Base-by-base conservation (phyloP, 2,329 filamentous ascomycete species). In the Grosmannia clavigera region DNA sequence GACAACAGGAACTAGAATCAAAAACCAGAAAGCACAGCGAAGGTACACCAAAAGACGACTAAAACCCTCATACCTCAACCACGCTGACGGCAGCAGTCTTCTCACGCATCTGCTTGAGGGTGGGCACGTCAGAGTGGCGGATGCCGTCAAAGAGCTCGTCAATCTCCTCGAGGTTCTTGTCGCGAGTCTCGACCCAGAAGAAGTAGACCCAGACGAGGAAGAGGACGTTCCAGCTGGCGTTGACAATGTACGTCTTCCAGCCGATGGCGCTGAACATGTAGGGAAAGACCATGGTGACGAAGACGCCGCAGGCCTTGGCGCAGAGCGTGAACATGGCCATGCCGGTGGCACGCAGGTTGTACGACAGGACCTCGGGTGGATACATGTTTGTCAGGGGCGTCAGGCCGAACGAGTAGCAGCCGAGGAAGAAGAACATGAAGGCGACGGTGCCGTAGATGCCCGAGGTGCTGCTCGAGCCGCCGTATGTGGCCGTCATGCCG, bases 371-470 rank as follows among this genome's bases (percentile, higher is more conserved):
- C 64, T 75, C 73, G 25, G 72, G 68, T 1, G 71, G 66, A 61
- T 75, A 79, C 29, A 76, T 74, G 56, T 76, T 73, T 58, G 78
- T 72, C 16, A 79, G 71, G 58, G 75, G 75, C 25, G 76, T 77
- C 71, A 75, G 78, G 27, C 74, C 76, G 60, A 81, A 68, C 0
- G 77, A 78, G 68, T 76, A 82, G 35, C 78, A 72, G 61, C 77
- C 75, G 0, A 76, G 76, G 61, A 81, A 81, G 51, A 82, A 70
- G 69, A 81, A 82, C 57, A 81, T 77, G 66, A 81, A 76, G 29
- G 76, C 78, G n/a, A 82, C 51, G 19, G 59, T 60, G 35, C 55
- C 59, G 27, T 61, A 61, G 51, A 61, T 19, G 29, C 59, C 59
- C 6, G 55, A 55, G 5, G 50, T 55, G 59, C 57, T 48, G 9